Conservation (phyloP, 2,329 filamentous ascomycete species). For the Fusarium sulawesiense region DNA sequence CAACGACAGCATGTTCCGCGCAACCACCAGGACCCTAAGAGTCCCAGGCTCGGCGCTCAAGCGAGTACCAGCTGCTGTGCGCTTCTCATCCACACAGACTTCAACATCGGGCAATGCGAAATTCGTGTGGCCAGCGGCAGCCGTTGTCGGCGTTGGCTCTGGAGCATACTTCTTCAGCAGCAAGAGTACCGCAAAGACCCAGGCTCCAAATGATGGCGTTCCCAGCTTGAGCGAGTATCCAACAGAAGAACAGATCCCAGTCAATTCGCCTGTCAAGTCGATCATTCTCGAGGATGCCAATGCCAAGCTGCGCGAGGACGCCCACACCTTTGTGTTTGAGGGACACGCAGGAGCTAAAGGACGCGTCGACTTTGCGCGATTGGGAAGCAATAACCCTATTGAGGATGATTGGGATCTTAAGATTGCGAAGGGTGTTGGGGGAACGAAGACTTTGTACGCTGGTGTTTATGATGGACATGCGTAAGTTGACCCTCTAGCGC, state of each 20-base stretch:
- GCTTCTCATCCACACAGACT: conserved; percentile 31
- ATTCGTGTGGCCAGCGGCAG: conserved; percentile 18
- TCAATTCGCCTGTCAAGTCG: conserved; percentile 45
- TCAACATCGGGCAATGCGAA: neutral
- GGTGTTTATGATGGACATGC: conserved; percentile 64
- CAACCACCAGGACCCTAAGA: neutral
- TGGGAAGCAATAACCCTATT: conserved; percentile 52
- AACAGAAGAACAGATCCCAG: conserved; percentile 38
- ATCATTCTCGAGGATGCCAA: conserved; percentile 47
- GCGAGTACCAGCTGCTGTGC: conserved; percentile 3
- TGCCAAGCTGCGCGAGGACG: conserved; percentile 47
- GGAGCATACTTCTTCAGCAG: conserved; percentile 21
- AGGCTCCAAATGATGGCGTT: neutral
- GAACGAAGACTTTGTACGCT: conserved; percentile 46
- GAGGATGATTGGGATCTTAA: conserved; percentile 53
- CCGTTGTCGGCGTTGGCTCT: conserved; percentile 17
- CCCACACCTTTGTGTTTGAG: conserved; percentile 48
- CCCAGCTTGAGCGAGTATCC: conserved; percentile 18
- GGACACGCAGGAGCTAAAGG: conserved; percentile 42
- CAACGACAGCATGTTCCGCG: conserved; percentile 31
- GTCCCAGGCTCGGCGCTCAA: neutral
- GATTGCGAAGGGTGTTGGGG: conserved; percentile 48
- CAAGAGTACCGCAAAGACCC: neutral
- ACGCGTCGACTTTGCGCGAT: conserved; percentile 50
- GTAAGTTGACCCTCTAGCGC: conserved; percentile 45